These are phyloP conservation scores for Albatrellus ellisii DNA, from an alignment of 768 basidiomycete genomes.

Conservation along the genomic window DNA sequence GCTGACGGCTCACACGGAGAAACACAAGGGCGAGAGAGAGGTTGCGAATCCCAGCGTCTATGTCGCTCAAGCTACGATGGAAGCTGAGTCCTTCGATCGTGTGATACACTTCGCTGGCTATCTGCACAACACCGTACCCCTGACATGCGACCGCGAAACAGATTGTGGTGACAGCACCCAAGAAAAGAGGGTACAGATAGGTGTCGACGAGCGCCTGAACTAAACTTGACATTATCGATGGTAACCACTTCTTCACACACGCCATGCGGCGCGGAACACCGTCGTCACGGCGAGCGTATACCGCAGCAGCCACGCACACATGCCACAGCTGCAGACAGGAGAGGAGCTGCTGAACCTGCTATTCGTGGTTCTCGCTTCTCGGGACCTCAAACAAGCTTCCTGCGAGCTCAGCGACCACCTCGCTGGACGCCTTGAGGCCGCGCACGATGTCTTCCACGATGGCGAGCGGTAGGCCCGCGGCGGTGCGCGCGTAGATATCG, in stretches of 20 bases:
- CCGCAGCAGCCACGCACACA: neutral
- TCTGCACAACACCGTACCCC: no score
- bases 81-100: no score
- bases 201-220: neutral
- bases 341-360: neutral
- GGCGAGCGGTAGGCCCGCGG: slow-evolving; percentile 8
- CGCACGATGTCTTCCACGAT: slow-evolving; percentile 13
- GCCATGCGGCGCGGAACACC: no score
- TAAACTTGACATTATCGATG: neutral
- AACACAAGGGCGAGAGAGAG: no score
- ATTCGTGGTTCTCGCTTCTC: slow-evolving; percentile 2
- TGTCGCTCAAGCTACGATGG: no score
- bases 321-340: neutral
- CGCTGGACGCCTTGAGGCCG: slow-evolving; percentile 12
- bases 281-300: no score
- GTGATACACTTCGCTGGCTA: no score
- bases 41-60: no score
- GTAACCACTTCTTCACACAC: no score
- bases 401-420: slow-evolving; percentile 14
- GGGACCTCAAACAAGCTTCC: slow-evolving; percentile 16
- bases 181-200: neutral
- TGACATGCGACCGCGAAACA: no score
- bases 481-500: slow-evolving; percentile 23
- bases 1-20: no score
- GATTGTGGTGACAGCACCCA: no score